phyloP scores from a whole-genome alignment of 2,329 filamentous ascomycete genomes.

The Penicillium sp. region DNA sequence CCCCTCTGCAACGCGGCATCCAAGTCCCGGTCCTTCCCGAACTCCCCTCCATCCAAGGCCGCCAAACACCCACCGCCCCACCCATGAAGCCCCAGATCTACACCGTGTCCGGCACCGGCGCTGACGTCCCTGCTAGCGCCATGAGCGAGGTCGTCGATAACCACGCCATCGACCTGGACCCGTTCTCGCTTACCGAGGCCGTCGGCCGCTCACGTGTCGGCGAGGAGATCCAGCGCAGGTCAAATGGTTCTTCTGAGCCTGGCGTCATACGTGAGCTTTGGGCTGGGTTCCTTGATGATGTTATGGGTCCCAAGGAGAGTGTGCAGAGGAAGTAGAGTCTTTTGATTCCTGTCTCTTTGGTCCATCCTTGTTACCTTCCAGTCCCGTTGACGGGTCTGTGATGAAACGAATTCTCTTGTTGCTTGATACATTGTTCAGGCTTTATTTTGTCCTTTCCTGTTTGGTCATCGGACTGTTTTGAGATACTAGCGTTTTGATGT shows the following conservation, averaged over 20 bases:
- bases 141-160: conserved; percentile 54
- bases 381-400: conserved; percentile 10
- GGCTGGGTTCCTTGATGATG: conserved; percentile 32
- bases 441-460: background rate
- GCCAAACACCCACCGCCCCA: conserved; percentile 16
- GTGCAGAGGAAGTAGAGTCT: conserved; percentile 13
- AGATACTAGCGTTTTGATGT: conserved; percentile 18
- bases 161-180: conserved; percentile 48
- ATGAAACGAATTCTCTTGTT: conserved; percentile 1
- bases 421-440: background rate
- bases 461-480: conserved; percentile 4
- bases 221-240: conserved; percentile 30
- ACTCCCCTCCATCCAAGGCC: conserved; percentile 24
- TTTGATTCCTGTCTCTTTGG: background rate
- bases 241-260: conserved; percentile 25
- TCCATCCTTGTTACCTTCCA: background rate
- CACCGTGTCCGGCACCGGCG: conserved; percentile 39
- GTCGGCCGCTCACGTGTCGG: conserved; percentile 36
- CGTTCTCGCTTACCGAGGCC: conserved; percentile 47
- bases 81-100: conserved; percentile 51
- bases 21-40: conserved; percentile 47
- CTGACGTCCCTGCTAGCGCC: conserved; percentile 44
- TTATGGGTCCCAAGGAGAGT: conserved; percentile 29
- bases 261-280: conserved; percentile 31
- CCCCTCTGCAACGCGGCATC: conserved; percentile 29